Conservation (phyloP, 108 stramenopile genomes). For the Parietichytrium sp. region DNA sequence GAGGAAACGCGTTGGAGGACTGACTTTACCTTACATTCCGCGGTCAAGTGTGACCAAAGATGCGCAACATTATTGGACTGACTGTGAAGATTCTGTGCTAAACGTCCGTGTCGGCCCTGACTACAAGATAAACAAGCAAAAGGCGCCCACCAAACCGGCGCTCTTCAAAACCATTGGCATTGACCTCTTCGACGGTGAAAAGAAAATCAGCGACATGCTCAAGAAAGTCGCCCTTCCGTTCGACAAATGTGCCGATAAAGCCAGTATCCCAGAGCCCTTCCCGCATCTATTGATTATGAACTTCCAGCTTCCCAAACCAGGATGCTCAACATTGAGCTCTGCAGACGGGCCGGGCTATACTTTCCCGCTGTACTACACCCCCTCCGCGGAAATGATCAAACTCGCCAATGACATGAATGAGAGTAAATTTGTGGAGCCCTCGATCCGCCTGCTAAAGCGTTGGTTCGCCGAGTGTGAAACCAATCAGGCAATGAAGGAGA, state of each 20-base stretch:
- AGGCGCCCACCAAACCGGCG: background rate
- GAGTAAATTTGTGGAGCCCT: background rate
- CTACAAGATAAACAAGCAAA: constrained; percentile 15
- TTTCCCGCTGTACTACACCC: constrained; percentile 1
- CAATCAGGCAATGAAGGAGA: background rate
- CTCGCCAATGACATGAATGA: background rate
- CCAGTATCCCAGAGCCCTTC: background rate
- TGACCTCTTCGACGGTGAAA: background rate
- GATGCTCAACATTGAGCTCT: background rate
- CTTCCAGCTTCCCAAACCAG: constrained; percentile 18
- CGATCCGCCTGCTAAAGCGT: background rate
- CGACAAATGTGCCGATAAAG: background rate
- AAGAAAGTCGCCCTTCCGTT: background rate
- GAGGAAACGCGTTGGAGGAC: too few species aligned
- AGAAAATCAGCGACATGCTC: constrained; percentile 8
- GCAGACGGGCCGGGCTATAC: background rate
- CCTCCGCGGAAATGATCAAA: background rate
- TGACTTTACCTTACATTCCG: too few species aligned
- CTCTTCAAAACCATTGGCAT: constrained; percentile 25
- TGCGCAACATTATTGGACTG: background rate
- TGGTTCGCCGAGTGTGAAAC: background rate
- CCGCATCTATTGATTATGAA: background rate
- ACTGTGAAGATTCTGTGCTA: background rate
- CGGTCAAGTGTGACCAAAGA: too few species aligned
- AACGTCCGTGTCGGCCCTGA: background rate